A percentile compares a stretch with the other conserved stretches of the same genome.
Conservation (phyloP, 1,139 yeast genomes). For the Yamadazyma sp. region DNA sequence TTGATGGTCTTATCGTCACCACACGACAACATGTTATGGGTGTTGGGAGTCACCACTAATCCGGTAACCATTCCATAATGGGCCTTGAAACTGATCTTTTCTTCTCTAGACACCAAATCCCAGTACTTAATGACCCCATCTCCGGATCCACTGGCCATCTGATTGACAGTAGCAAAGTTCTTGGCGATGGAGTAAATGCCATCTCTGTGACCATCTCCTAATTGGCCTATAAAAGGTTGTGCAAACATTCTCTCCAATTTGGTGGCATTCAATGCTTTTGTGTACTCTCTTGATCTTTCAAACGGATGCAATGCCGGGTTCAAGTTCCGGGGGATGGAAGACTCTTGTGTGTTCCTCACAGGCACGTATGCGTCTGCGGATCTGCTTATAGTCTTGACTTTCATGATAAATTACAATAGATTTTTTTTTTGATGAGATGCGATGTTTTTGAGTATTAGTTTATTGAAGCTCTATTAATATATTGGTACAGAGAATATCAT, state of each 20-base stretch:
- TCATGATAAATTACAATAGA: conserved; percentile 13
- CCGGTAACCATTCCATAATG: conserved; percentile 93
- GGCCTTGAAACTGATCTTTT: conserved; percentile 75
- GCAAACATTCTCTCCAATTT: conserved; percentile 97
- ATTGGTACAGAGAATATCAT: conserved; percentile 1
- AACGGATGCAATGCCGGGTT: conserved; percentile 96
- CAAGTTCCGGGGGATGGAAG: conserved; percentile 83
- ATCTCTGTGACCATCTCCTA: conserved; percentile 93
- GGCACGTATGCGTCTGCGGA: conserved; percentile 92
- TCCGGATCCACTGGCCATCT: conserved; percentile 88
- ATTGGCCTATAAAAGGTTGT: conserved; percentile 92
- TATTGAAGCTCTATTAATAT: conserved; percentile 3
- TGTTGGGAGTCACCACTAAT: conserved; percentile 71
- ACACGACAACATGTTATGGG: conserved; percentile 68
- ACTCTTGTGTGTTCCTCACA: conserved; percentile 84
- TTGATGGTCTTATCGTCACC: conserved; percentile 90
- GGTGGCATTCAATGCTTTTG: conserved; percentile 92
- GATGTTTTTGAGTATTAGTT: neutral
- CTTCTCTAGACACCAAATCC: conserved; percentile 77
- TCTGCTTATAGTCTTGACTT: conserved; percentile 70
- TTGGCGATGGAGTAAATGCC: conserved; percentile 91
- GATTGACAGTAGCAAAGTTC: conserved; percentile 66
- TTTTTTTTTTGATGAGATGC: conserved; percentile 3
- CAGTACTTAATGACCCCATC: conserved; percentile 95
- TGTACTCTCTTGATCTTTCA: conserved; percentile 94